Evolutionary conservation across 352 stramenopile genomes (phyloP).

Genomic region (Phytophthora crassamura): DNA sequence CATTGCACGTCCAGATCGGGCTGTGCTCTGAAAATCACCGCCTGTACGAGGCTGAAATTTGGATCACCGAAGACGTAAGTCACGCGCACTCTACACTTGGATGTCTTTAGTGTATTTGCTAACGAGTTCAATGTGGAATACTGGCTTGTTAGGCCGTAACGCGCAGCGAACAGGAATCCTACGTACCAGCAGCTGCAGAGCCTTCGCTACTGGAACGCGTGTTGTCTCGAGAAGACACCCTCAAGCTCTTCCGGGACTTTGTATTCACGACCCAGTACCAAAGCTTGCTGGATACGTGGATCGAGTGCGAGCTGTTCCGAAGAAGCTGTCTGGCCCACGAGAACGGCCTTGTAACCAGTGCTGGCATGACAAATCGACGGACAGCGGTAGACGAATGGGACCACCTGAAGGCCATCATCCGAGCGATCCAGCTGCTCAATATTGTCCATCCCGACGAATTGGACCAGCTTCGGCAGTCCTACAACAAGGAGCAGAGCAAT

Average conservation of each 20-base stretch:
- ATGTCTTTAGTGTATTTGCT: slow-evolving; percentile 2
- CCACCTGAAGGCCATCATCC: slow-evolving; percentile 74
- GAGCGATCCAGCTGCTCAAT: slow-evolving; percentile 58
- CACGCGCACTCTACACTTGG: not conserved
- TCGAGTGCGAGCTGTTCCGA: slow-evolving; percentile 84
- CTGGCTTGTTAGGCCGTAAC: slow-evolving; percentile 53
- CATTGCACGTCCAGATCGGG: slow-evolving; percentile 81
- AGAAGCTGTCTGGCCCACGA: slow-evolving; percentile 72
- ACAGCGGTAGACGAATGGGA: slow-evolving; percentile 81
- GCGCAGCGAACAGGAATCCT: slow-evolving; percentile 63
- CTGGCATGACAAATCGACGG: slow-evolving; percentile 34
- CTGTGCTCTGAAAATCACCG: slow-evolving; percentile 82
- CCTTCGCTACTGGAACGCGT: slow-evolving; percentile 74
- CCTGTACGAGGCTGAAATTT: slow-evolving; percentile 82
- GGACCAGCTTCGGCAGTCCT: slow-evolving; percentile 62
- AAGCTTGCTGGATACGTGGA: slow-evolving; percentile 82
- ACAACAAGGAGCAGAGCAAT: slow-evolving; percentile 73
- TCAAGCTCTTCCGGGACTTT: slow-evolving; percentile 87
- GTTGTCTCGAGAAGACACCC: slow-evolving; percentile 73
- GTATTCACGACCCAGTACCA: slow-evolving; percentile 68
- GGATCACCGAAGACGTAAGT: slow-evolving; percentile 87
- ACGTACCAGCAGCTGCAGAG: slow-evolving; percentile 45
- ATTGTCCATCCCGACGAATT: slow-evolving; percentile 67
- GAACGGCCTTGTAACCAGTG: slow-evolving; percentile 46
- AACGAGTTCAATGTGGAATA: not conserved